phyloP scores from a whole-genome alignment of 148 eudicot genomes.

The Polygonum maritimum region DNA sequence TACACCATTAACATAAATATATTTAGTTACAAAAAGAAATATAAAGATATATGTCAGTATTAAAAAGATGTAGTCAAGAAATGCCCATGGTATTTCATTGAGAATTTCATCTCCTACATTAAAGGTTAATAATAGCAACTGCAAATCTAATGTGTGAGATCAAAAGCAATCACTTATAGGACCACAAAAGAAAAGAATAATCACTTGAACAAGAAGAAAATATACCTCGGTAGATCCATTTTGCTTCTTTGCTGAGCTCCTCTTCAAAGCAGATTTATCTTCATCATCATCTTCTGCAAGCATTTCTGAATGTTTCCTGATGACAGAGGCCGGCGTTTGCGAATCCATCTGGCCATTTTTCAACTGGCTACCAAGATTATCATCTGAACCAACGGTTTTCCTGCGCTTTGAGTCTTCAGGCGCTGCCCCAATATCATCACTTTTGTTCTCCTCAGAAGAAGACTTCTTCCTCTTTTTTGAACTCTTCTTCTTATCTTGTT shows the following conservation, averaged over 20 bases:
- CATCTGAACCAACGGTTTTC: conserved; percentile 34
- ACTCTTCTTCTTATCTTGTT: conserved; percentile 34
- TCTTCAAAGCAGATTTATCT: conserved; percentile 21
- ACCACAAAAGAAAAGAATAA: neutral
- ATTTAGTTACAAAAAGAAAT: neutral
- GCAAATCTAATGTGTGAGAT: neutral
- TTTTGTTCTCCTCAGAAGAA: conserved; percentile 31
- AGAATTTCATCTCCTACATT: neutral
- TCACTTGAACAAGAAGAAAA: neutral
- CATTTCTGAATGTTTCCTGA: conserved; percentile 18
- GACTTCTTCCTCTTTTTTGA: conserved; percentile 67
- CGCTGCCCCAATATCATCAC: conserved; percentile 10
- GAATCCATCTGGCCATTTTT: conserved; percentile 15
- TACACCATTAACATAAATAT: neutral
- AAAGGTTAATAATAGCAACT: neutral
- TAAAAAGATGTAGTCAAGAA: neutral
- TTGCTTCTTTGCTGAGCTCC: conserved; percentile 25
- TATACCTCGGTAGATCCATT: conserved; percentile 66
- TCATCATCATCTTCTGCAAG: conserved; percentile 21
- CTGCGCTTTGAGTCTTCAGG: conserved; percentile 43
- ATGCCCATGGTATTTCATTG: neutral
- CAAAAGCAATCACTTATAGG: neutral
- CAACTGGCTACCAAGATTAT: conserved; percentile 12
- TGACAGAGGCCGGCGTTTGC: conserved; percentile 10
- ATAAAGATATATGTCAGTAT: neutral